A percentile compares a stretch with the other conserved stretches of the same genome.
Conservation (phyloP, 2,329 filamentous ascomycete species). For the Penicillium olsonii region DNA sequence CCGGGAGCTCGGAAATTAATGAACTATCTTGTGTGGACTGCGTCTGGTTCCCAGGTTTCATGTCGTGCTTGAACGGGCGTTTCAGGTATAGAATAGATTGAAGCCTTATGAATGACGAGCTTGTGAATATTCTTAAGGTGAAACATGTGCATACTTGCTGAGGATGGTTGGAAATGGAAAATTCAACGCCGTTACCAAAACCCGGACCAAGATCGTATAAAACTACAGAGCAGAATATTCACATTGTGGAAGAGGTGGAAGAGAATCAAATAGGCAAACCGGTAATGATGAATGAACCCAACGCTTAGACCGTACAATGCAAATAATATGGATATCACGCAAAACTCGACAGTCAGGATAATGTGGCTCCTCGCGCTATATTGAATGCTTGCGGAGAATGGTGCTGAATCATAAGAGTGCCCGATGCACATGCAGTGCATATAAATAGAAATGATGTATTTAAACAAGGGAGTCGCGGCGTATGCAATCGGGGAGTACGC, state of each 20-base stretch:
- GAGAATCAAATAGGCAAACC: conserved; percentile 6
- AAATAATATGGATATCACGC: conserved; percentile 31
- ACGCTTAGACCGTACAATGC: conserved; percentile 26
- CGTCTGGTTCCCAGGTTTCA: conserved; percentile 3
- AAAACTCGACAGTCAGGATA: conserved; percentile 24
- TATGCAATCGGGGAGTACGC: background rate
- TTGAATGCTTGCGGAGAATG: background rate
- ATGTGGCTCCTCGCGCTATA: conserved; percentile 4
- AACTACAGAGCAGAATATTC: conserved; percentile 22
- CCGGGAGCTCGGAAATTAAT: conserved; percentile 29
- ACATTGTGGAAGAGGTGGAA: conserved; percentile 16
- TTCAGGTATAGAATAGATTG: conserved; percentile 4
- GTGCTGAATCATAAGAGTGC: background rate
- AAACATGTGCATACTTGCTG: background rate
- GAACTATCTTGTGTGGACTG: background rate
- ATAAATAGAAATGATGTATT: conserved; percentile 10
- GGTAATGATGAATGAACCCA: conserved; percentile 15
- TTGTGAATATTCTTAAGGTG: background rate
- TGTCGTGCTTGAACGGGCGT: background rate
- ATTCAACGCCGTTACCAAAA: conserved; percentile 4
- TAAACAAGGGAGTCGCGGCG: background rate
- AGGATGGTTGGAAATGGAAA: background rate
- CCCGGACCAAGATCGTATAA: conserved; percentile 9
- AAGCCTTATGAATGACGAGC: conserved; percentile 1
- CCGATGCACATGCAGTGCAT: conserved; percentile 15